Conservation (phyloP, 305 asterid genomes). For the Euphrasia arctica region DNA sequence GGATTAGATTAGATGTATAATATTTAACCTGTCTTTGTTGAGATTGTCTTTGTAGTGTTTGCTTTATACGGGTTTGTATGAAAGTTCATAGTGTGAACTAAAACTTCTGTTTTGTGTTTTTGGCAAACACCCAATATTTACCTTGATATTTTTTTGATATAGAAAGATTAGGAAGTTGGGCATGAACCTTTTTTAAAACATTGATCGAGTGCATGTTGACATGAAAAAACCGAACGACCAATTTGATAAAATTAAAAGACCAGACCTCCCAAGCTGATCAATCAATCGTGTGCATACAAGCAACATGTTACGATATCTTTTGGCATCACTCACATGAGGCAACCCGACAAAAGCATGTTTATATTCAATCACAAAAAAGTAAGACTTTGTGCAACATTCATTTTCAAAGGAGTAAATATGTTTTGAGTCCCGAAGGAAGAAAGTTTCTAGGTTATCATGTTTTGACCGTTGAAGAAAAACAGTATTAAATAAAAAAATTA, state of each 20-base stretch:
- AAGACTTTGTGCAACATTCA: constrained; percentile 7
- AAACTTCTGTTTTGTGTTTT: too few species aligned
- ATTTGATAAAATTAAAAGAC: too few species aligned
- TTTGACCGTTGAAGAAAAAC: too few species aligned
- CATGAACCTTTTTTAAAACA: too few species aligned
- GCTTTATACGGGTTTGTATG: background rate
- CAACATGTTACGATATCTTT: too few species aligned
- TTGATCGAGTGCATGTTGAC: too few species aligned
- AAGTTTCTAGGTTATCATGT: constrained; percentile 8
- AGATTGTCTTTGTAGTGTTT: constrained; percentile 6
- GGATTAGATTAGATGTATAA: background rate
- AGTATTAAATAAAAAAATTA: too few species aligned
- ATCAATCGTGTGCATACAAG: background rate
- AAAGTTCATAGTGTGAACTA: background rate
- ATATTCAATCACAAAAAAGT: background rate
- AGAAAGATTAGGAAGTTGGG: too few species aligned
- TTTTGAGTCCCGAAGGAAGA: constrained; percentile 3
- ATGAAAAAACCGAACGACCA: too few species aligned
- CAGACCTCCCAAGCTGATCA: too few species aligned
- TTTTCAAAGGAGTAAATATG: background rate
- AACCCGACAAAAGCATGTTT: constrained; percentile 16
- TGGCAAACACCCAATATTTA: too few species aligned
- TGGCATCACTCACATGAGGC: too few species aligned
- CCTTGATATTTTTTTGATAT: background rate
- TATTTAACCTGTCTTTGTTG: background rate